A percentile compares a stretch with the other conserved stretches of the same genome.
phyloP scores from a whole-genome alignment of 805 yeast genomes.

The Saccharomycopsis lassenensis region DNA sequence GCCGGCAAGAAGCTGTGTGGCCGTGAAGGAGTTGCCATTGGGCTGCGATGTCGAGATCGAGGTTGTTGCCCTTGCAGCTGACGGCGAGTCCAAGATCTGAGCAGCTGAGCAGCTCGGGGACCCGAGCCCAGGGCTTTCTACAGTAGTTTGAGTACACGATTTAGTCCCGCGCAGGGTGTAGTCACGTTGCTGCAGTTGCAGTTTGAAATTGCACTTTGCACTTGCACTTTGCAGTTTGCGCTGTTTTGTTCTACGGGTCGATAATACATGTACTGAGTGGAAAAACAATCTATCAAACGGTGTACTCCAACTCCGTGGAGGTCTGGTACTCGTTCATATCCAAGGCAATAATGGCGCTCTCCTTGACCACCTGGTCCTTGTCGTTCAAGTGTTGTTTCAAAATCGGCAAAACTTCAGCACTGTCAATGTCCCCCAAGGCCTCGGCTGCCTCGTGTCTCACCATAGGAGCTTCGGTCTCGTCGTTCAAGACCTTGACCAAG shows the following conservation, averaged over 20 bases:
- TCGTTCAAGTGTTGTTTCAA: conserved; percentile 71
- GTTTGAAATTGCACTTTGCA: no score
- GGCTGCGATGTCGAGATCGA: conserved; percentile 85
- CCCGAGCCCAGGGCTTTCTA: no score
- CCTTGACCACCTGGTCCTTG: conserved; percentile 83
- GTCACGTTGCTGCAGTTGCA: no score
- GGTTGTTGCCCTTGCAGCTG: conserved; percentile 56
- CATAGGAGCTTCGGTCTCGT: conserved; percentile 86
- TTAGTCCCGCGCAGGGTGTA: no score
- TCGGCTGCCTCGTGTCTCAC: conserved; percentile 99
- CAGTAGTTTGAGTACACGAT: no score
- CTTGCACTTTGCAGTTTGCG: no score
- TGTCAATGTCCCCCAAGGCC: conserved; percentile 93
- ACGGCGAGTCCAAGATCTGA: conserved; percentile 2
- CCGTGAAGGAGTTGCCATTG: conserved; percentile 84
- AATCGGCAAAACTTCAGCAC: conserved; percentile 89
- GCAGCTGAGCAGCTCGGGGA: no score
- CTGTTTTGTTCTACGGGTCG: no score
- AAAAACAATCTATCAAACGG: no score
- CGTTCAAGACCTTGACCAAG: conserved; percentile 68
- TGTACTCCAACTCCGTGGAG: no score
- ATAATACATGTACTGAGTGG: no score
- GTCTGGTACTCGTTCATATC: conserved; percentile 98
- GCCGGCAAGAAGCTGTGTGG: conserved; percentile 98
- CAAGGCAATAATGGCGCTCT: conserved; percentile 91